Evolutionary conservation across 2,329 filamentous ascomycete species (phyloP), one percentile per base, ranked within the genome.

Genomic region (Ilyonectria destructans): DNA sequence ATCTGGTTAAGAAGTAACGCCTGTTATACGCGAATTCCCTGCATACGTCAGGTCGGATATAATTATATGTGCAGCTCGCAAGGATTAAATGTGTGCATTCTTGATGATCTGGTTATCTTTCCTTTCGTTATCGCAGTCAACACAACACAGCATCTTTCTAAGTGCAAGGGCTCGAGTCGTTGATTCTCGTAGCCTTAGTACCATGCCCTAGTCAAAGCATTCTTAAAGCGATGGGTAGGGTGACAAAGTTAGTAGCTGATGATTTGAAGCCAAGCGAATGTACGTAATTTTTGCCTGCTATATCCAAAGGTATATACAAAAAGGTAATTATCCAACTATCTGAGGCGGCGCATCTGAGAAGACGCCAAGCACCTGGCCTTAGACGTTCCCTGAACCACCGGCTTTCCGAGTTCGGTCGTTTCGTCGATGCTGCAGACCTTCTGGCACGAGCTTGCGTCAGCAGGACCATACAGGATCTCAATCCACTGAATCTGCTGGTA

Each of bases 401-500:
- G 77, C 65, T 78, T 79, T n/a, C 84, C 84, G 26, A 77, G 67
- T 58, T 76, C 76, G 7, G 73, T 60, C 10, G 82, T 80, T 59
- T 69, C 37, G 26, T 77, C 75, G 49, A 77, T 60, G 54, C 75
- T 77, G 46, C 75, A 77, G 0, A 74, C 73, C 15, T 35, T 60
- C 3, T 54, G 65, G 54, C 75, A 77, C 52, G 67, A 45, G 4
- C 12, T 59, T 15, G 61, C 62, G 9, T 75, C 70, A 1, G 80
- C 82, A 4, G 75, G 73, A 49, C 85, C 85, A 61, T 86, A 89
- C 15, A 88, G 81, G 71, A 90, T 80, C 76, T 91, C 88, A 56
- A 90, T 84, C 88, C 88, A 90, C 80, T 89, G 85, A 13, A 90
- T 82, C 72, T 90, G 85, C 70, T 90, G 80, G 68, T 85, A 86